Percentiles rank a stretch among this genome's conserved stretches.
These are phyloP conservation scores for Neopestalotiopsis sp. DNA, from an alignment of 2,329 filamentous ascomycete genomes.

Conservation along the genomic window DNA sequence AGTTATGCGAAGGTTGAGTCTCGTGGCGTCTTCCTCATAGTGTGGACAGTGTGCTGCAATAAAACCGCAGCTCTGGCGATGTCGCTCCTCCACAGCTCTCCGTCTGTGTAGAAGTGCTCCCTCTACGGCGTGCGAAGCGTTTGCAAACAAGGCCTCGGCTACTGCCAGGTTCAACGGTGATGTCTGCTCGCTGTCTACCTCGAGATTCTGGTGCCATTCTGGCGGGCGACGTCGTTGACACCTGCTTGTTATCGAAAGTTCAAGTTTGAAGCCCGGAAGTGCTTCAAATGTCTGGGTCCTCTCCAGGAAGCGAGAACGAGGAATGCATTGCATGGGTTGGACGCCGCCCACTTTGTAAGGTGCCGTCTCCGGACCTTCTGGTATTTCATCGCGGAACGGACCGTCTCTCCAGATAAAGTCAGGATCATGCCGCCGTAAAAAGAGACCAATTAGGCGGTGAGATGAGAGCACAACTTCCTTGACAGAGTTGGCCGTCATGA, in stretches of 20 bases:
- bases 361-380: slow-evolving; percentile 43
- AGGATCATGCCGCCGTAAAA: slow-evolving; percentile 56
- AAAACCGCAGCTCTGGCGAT: slow-evolving; percentile 42
- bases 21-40: slow-evolving; percentile 49
- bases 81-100: slow-evolving; percentile 45
- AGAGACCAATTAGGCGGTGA: slow-evolving; percentile 57
- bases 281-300: slow-evolving; percentile 51
- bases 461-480: slow-evolving; percentile 53
- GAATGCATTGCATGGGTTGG: slow-evolving; percentile 52
- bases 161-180: slow-evolving; percentile 52
- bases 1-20: slow-evolving; percentile 50
- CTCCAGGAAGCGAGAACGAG: slow-evolving; percentile 49
- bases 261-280: slow-evolving; percentile 55
- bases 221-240: slow-evolving; percentile 41
- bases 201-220: slow-evolving; percentile 46
- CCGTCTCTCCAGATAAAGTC: slow-evolving; percentile 54
- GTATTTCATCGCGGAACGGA: slow-evolving; percentile 45
- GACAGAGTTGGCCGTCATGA: slow-evolving; percentile 49
- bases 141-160: slow-evolving; percentile 54
- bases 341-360: slow-evolving; percentile 48
- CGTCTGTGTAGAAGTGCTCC: slow-evolving; percentile 46
- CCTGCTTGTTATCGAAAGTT: slow-evolving; percentile 50
- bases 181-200: slow-evolving; percentile 52
- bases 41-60: slow-evolving; percentile 43
- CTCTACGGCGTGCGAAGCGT: slow-evolving; percentile 48